Evolutionary conservation across 495 filamentous ascomycete genomes (phyloP), one percentile per base, ranked within the genome.

Genomic region (Darksidea phi): DNA sequence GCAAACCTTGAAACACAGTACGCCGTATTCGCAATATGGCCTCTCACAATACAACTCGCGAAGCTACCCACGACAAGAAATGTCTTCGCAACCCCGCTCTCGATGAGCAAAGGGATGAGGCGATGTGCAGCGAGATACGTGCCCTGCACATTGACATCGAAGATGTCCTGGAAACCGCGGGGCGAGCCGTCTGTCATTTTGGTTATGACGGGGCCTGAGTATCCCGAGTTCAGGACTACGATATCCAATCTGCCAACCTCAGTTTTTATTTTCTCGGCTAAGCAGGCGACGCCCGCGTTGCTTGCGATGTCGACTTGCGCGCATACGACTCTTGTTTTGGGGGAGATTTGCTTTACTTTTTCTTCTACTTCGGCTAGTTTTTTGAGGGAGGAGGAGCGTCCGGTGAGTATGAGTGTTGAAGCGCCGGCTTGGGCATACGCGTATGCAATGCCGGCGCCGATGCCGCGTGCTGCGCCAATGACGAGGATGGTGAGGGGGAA

Each of bases 61-160:
- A 73, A 63, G 1, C 66, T 73, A 7, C 57, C 37, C 10, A 77
- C 70, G 0, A 61, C 72, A 17, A 77, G 63, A 38, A 77, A 74
- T n/a, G 66, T 64, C 51, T 61, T 73, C n/a, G 60, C 63, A 1
- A 66, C 64, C 2, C 62, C 47, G 6, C 61, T 66, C 13, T 54
- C 59, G 13, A 36, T 51, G 6, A 70, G 49, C 1, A 70, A 49
- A 17, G 69, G 67, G 26, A 70, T 56, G 45, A 67, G 55, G 47
- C 63, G 48, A 18, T 70, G 67, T 3, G 67, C 64, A 42, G 58
- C 42, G 32, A 62, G 54, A 49, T 67, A 71, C 15, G 67, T 70
- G 6, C 69, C 69, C 18, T 65, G 57, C 28, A 69, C 64, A 55
- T 67, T 71, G 48, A 71, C 64, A 41, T 71, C 48, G 41, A 67